Percentiles rank a stretch among this genome's conserved stretches.
Evolutionary conservation across 176 grass and related monocot species (phyloP).

Genomic region (Aechmea fasciata): DNA sequence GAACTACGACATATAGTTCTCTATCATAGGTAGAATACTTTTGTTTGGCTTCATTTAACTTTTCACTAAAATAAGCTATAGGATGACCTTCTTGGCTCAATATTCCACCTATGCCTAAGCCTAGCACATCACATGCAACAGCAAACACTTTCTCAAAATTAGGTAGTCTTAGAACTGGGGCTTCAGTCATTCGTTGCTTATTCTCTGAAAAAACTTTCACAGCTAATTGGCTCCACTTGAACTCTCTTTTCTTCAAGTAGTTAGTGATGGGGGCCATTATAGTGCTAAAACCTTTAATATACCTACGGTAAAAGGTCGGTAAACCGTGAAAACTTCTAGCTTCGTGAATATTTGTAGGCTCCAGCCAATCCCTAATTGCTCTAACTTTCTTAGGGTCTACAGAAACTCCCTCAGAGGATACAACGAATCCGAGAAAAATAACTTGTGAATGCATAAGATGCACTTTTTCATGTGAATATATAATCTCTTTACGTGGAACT

Average conservation of each 20-base stretch:
- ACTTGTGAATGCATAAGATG: not conserved
- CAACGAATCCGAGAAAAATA: not conserved
- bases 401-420: not conserved
- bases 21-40: no score
- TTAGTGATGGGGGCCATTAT: not conserved
- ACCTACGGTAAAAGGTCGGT: not conserved
- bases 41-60: no score
- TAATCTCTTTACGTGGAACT: not conserved
- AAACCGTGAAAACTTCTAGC: not conserved
- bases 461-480: slow-evolving; percentile 4
- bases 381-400: not conserved
- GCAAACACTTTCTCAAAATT: not conserved
- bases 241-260: not conserved
- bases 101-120: not conserved
- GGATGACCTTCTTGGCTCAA: not conserved
- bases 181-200: not conserved
- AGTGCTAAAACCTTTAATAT: not conserved
- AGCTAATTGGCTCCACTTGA: not conserved
- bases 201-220: not conserved
- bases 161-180: not conserved
- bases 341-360: not conserved
- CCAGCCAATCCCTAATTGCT: not conserved
- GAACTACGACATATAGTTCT: no score
- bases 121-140: not conserved
- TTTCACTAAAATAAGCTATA: no score